A percentile compares a stretch with the other conserved stretches of the same genome.
Conservation (phyloP, 2,329 filamentous ascomycete genomes). For the Tolypocladium cylindrosporum region DNA sequence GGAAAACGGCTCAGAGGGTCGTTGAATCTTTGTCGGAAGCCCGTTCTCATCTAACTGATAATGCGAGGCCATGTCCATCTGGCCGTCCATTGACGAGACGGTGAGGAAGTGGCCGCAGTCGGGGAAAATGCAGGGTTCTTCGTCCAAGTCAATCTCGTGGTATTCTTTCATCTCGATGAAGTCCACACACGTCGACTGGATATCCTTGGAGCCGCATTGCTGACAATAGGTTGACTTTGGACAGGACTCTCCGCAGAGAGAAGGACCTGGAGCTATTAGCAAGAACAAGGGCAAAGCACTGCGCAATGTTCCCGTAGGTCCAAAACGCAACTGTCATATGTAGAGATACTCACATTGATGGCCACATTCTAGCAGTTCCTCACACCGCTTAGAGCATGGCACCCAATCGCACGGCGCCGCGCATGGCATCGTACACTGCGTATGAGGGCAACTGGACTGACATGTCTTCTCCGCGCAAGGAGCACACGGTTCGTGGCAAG, state of each 20-base stretch:
- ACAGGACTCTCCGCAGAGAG: constrained; percentile 55
- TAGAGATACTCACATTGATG: constrained; percentile 39
- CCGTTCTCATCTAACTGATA: constrained; percentile 32
- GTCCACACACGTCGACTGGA: constrained; percentile 43
- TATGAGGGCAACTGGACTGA: constrained; percentile 44
- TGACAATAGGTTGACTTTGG: constrained; percentile 46
- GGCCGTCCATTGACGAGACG: constrained; percentile 47
- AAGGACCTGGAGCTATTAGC: constrained; percentile 27
- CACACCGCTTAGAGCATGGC: constrained; percentile 53
- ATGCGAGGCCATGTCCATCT: constrained; percentile 42
- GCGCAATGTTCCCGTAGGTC: too few relatives aligned
- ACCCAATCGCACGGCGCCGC: constrained; percentile 58
- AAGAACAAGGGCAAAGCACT: background rate
- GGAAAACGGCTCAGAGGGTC: constrained; percentile 36
- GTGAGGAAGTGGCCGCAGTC: constrained; percentile 56
- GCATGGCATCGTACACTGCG: constrained; percentile 44
- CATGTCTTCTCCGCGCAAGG: constrained; percentile 49
- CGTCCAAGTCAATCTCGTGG: constrained; percentile 44
- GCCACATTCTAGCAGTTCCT: constrained; percentile 40
- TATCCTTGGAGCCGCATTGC: constrained; percentile 32
- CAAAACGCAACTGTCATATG: too few relatives aligned
- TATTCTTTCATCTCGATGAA: constrained; percentile 45
- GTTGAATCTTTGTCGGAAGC: constrained; percentile 20
- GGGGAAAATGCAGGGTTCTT: constrained; percentile 52
- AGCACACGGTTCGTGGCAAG: constrained; percentile 49